Base-by-base conservation (phyloP, 2,329 filamentous ascomycete species). In the Fusarium oxysporum region DNA sequence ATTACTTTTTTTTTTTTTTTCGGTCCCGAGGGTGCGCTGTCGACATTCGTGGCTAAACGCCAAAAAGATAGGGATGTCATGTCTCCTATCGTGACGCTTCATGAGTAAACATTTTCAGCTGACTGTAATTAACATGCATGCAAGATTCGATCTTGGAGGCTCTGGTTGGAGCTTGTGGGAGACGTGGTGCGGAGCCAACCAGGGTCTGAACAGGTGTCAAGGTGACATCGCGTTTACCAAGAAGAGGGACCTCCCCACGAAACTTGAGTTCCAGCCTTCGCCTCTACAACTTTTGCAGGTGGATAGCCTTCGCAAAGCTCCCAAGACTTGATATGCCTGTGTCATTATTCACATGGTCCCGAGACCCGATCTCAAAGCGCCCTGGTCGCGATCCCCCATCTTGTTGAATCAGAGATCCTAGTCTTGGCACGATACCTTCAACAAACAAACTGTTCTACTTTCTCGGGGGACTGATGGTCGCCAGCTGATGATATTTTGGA, bases 101-200 rank as follows among this genome's bases (percentile, higher is more conserved):
- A 37, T 53, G 57, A 48, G 54, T 64, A 57, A 55, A 58, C 62
- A 57, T 64, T 51, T 59, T 59, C 54, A 61, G 65, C 63, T 44
- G 44, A 57, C 44, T 38, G 50, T 68, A 67, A 65, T 67, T 67
- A 66, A 25, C 56, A 65, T 71, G 51, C 38, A 71, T 71, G 67
- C 67, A 72, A 71, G 71, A 73, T 73, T 56, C 63, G 67, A 74
- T 73, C 58, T 66, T 53, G 58, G 67, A 74, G 67, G 63, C 50
- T 67, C 68, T 57, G 62, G 59, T 72, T 72, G 71, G 71, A 74
- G 71, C 71, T 74, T 73, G 75, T 77, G 75, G 73, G 59, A 77
- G 75, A 73, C 69, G 62, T 68, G 44, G 53, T 66, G 59, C 66
- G 72, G 71, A 70, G 68, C 71, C 61, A 50, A 58, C 75, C 75